Evolutionary conservation across 208 protist genomes (phyloP).

Genomic region (Trypanosoma mega): DNA sequence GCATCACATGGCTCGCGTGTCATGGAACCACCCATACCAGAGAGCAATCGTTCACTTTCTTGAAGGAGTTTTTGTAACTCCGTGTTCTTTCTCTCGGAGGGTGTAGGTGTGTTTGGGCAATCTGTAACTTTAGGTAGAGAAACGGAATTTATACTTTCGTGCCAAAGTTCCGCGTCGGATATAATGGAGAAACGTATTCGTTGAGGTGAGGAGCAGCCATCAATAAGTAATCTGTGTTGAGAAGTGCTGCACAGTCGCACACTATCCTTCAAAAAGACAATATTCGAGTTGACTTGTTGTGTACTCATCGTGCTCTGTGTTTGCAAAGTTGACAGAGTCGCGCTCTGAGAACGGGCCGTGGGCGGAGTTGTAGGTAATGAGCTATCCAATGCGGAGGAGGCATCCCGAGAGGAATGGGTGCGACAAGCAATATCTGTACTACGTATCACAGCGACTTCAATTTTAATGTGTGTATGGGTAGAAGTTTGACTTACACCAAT

Average conservation of each 20-base stretch:
- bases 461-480: not conserved
- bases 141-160: not conserved
- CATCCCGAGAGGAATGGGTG: no score
- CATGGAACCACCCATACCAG: constrained; percentile 58
- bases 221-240: constrained; percentile 11
- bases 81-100: not conserved
- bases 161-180: not conserved
- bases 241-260: not conserved
- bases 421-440: not conserved
- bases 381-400: no score
- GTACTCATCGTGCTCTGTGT: not conserved
- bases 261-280: not conserved
- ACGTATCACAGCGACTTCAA: not conserved
- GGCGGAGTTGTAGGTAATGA: not conserved
- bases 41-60: constrained; percentile 29
- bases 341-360: not conserved
- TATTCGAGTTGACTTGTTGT: not conserved
- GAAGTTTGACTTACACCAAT: constrained; percentile 4
- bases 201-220: not conserved
- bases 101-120: no score
- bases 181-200: constrained; percentile 11
- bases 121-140: no score
- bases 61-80: not conserved
- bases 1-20: not conserved
- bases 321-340: not conserved